Evolutionary conservation across 371 early-diverging fungal species (phyloP), one percentile per base, ranked within the genome.

Genomic region (Ordospora colligata): DNA sequence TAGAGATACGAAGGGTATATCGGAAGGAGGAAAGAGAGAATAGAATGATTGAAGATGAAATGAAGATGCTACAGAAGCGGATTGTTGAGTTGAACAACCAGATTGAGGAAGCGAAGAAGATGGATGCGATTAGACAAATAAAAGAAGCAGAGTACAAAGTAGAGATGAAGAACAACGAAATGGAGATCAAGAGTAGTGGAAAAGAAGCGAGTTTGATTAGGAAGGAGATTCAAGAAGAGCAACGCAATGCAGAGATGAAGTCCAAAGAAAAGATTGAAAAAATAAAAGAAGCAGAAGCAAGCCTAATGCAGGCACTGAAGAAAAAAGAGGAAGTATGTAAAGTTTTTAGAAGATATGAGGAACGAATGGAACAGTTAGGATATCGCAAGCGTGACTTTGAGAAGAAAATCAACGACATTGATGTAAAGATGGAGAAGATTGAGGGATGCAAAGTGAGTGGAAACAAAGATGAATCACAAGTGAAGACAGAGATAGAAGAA

Each of bases 211-310:
- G 88, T 9, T 73, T 82, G 37, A 88, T 90, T 49, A 88, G 89
- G 77, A 91, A 90, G 37, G 86, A 87, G 40, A 83, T 92, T 0
- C 91, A 88, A 76, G 93, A 92, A 79, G 86, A 88, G n/a, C 86
- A 87, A 42, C 69, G 86, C 1, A 83, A 81, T 67, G 17, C 25
- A 37, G 86, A 88, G 64, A 90, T 90, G 72, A 91, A 90, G 76
- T 58, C 86, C 3, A 82, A 82, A 49, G 87, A 87, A 54, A 75
- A 54, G 78, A 84, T 47, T 82, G 86, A 1, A 71, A 84, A n/a
- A 85, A 6, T 86, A 86, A 58, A 17, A 12, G 19, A 14, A 23
- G 71, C 37, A 50, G 52, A 71, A 11, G 53, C 25, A 84, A 89
- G 49, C 81, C 84, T 46, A 86, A 87, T 69, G 80, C 25, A 77